Conservation (phyloP, 2,329 filamentous ascomycete genomes). For the Talaromyces albobiverticillius region DNA sequence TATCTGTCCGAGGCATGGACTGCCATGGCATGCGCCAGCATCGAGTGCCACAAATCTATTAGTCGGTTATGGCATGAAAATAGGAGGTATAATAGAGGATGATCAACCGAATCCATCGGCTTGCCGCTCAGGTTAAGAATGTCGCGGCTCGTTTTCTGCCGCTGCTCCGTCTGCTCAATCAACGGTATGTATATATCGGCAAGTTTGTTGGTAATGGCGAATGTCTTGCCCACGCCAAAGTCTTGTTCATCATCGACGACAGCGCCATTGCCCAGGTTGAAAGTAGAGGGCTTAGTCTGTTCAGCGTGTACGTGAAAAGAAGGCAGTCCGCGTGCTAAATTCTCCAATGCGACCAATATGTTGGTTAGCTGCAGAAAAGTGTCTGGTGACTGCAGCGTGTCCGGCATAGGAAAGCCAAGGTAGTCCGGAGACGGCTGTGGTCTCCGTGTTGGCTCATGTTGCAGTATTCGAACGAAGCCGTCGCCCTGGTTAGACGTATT, state of each 20-base stretch:
- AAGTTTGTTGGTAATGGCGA: slow-evolving; percentile 6
- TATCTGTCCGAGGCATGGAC: neutral
- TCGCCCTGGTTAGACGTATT: neutral
- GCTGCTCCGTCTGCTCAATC: neutral
- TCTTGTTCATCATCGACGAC: slow-evolving; percentile 1
- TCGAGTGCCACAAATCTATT: slow-evolving; percentile 11
- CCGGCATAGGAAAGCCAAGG: slow-evolving; percentile 2
- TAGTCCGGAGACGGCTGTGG: slow-evolving; percentile 2
- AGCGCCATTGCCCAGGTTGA: neutral
- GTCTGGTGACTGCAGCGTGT: slow-evolving; percentile 5
- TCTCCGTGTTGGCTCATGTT: slow-evolving; percentile 3
- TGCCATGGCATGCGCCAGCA: slow-evolving; percentile 3
- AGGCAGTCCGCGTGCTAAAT: neutral
- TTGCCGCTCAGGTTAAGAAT: neutral
- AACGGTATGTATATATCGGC: slow-evolving; percentile 8
- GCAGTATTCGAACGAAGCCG: slow-evolving; percentile 1
- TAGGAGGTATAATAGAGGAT: slow-evolving; percentile 4
- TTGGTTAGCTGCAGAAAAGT: slow-evolving; percentile 8
- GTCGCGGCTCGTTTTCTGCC: neutral
- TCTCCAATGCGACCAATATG: slow-evolving; percentile 4
- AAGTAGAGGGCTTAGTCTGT: too few species aligned
- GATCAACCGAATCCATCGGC: neutral
- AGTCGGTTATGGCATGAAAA: slow-evolving; percentile 12
- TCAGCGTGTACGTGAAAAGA: slow-evolving; percentile 3
- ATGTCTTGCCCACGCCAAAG: slow-evolving; percentile 4